Conservation (phyloP, 495 filamentous ascomycete species). For the Penicillium ucsense region DNA sequence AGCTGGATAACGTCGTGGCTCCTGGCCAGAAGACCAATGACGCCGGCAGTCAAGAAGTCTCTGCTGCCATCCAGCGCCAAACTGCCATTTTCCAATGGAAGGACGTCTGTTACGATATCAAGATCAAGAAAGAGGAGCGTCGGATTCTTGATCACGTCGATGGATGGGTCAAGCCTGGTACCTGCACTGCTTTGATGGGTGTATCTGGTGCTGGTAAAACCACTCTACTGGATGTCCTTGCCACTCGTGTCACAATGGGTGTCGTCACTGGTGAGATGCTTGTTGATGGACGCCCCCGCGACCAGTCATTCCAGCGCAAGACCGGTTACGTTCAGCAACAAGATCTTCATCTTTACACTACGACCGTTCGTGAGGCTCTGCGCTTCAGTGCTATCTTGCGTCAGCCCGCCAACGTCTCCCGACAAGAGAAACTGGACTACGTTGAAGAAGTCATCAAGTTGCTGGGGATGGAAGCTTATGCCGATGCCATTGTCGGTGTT, state of each 20-base stretch:
- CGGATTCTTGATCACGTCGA: slow-evolving; percentile 53
- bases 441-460: slow-evolving; percentile 88
- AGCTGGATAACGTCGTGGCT: slow-evolving; percentile 19
- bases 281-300: slow-evolving; percentile 43
- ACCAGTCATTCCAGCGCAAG: slow-evolving; percentile 77
- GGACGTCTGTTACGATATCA: slow-evolving; percentile 64
- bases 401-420: slow-evolving; percentile 60
- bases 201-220: slow-evolving; percentile 52
- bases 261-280: slow-evolving; percentile 43
- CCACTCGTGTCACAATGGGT: slow-evolving; percentile 40
- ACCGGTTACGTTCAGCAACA: slow-evolving; percentile 95
- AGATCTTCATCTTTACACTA: slow-evolving; percentile 75
- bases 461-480: slow-evolving; percentile 76
- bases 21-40: slow-evolving; percentile 35
- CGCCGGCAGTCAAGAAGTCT: slow-evolving; percentile 16
- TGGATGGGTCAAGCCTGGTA: slow-evolving; percentile 59
- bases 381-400: slow-evolving; percentile 75
- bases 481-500: slow-evolving; percentile 83
- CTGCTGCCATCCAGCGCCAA: slow-evolving; percentile 45
- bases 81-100: slow-evolving; percentile 74
- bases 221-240: slow-evolving; percentile 37
- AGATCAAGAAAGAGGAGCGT: slow-evolving; percentile 48
- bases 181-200: slow-evolving; percentile 54
- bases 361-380: slow-evolving; percentile 76
- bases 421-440: slow-evolving; percentile 76